Evolutionary conservation across 1,139 yeast species (phyloP).

Genomic region (Yamadazyma buinensis): DNA sequence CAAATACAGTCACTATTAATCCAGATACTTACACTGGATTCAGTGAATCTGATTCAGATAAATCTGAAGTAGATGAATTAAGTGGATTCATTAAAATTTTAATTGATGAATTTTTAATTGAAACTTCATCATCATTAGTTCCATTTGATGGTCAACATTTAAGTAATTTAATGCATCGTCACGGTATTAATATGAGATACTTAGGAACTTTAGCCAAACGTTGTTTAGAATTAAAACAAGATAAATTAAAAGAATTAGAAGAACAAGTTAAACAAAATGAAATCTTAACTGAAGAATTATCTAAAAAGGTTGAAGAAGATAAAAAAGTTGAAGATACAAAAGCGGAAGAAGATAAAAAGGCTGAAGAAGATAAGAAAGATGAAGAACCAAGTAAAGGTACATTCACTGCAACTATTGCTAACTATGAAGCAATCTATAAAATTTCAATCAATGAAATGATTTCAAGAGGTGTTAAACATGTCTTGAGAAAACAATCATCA

Average conservation of each 20-base stretch:
- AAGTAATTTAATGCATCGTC: constrained; percentile 62
- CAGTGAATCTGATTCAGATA: constrained; percentile 48
- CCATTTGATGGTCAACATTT: constrained; percentile 84
- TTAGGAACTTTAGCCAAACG: constrained; percentile 59
- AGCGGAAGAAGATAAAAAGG: constrained; percentile 17
- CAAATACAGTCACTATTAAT: constrained; percentile 58
- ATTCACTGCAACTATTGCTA: constrained; percentile 40
- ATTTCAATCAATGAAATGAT: constrained; percentile 67
- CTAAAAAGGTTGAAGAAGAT: constrained; percentile 30
- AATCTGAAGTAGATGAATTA: constrained; percentile 59
- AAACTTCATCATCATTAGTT: constrained; percentile 50
- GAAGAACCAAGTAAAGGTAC: constrained; percentile 35
- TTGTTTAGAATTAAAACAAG: constrained; percentile 23
- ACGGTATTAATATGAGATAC: constrained; percentile 88
- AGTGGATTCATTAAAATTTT: constrained; percentile 61
- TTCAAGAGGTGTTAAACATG: constrained; percentile 76
- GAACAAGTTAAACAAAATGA: constrained; percentile 21
- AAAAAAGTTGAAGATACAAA: constrained; percentile 29
- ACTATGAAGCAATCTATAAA: constrained; percentile 43
- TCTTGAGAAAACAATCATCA: constrained; percentile 50
- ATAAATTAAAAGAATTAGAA: constrained; percentile 19
- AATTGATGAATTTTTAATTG: constrained; percentile 62
- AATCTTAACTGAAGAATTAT: constrained; percentile 21
- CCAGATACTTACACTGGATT: constrained; percentile 70
- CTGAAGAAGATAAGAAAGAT: constrained; percentile 23